Conservation (phyloP, 1,284 basidiomycete genomes). For the Boletus semigastroideus region DNA sequence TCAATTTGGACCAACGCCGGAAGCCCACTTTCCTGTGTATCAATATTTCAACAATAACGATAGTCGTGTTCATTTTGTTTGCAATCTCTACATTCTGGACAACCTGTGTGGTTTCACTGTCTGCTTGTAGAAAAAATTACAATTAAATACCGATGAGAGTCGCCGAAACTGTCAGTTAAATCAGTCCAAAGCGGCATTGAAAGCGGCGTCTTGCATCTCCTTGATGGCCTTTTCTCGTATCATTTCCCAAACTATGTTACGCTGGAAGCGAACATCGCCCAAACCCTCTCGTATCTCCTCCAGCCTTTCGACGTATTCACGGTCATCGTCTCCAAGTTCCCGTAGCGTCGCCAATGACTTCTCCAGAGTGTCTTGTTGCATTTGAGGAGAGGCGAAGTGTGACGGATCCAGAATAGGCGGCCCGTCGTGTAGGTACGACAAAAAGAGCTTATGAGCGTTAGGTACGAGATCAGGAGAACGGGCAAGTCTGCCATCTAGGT, state of each 20-base stretch:
- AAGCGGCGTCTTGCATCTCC: slow-evolving; percentile 66
- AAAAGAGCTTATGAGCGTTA: slow-evolving; percentile 63
- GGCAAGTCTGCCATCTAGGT: slow-evolving; percentile 49
- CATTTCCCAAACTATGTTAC: slow-evolving; percentile 69
- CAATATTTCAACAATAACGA: neutral
- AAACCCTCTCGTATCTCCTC: slow-evolving; percentile 76
- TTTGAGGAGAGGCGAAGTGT: slow-evolving; percentile 61
- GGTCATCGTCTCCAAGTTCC: slow-evolving; percentile 77
- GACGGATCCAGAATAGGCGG: slow-evolving; percentile 52
- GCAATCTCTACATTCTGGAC: neutral
- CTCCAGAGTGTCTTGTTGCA: slow-evolving; percentile 66
- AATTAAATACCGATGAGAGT: neutral
- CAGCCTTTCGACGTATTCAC: slow-evolving; percentile 77
- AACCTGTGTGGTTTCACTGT: neutral
- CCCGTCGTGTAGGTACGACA: slow-evolving; percentile 46
- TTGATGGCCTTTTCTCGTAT: slow-evolving; percentile 69
- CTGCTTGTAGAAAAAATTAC: too few relatives aligned
- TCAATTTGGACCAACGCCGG: too few relatives aligned
- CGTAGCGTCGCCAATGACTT: slow-evolving; percentile 67
- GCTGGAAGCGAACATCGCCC: slow-evolving; percentile 66
- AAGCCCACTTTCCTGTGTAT: neutral
- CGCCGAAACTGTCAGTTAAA: neutral
- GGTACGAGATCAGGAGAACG: slow-evolving; percentile 66
- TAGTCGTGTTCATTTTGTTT: neutral
- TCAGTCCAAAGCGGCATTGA: slow-evolving; percentile 38